Evolutionary conservation across 805 yeast species (phyloP), one percentile per base, ranked within the genome.

Genomic region (Suhomyces sp.): DNA sequence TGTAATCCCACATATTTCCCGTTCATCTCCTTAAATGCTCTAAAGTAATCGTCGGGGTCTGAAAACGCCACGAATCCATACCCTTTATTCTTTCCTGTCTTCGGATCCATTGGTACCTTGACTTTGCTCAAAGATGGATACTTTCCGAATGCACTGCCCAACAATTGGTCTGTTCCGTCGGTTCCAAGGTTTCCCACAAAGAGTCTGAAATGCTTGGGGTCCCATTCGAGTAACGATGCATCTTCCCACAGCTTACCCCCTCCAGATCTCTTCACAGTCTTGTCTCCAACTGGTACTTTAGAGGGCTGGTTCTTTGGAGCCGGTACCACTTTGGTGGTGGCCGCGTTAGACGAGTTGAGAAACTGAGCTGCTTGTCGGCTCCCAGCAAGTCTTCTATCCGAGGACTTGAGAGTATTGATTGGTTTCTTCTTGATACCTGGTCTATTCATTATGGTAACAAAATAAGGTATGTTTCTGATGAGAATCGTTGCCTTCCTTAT

Each of bases 1-100:
- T 81, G 81, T 47, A 70, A 75, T 1, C 93, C 95, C 31, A 85
- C 71, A 46, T 81, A 83, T 50, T 82, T 81, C 17, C 87, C 86
- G 51, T 84, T 81, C 79, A 83, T 74, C 48, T 81, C 86, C 51
- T 77, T 80, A 58, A 81, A 84, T 3, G 90, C 88, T 33, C 65
- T 60, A 36, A 84, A 63, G 47, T 81, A 84, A 50, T 84, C 91
- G 14, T 78, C 76, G 0, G 90, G 58, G 40, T 71, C 72, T 3
- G 61, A 64, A 54, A 85, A 84, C 5, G 86, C 77, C 10, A 84
- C 82, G 55, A 84, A 85, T 6, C 88, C 95, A 53, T 64, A 85
- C 4, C 95, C 93, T 51, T 76, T 79, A 39, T 71, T 69, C 42
- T 68, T 71, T 6, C 62, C 65, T 0, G 73, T 62, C 19, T 56